Percentiles rank a stretch among this genome's conserved stretches.
Conservation (phyloP, 306 rosid species). For the Cicer pinnatifidum region DNA sequence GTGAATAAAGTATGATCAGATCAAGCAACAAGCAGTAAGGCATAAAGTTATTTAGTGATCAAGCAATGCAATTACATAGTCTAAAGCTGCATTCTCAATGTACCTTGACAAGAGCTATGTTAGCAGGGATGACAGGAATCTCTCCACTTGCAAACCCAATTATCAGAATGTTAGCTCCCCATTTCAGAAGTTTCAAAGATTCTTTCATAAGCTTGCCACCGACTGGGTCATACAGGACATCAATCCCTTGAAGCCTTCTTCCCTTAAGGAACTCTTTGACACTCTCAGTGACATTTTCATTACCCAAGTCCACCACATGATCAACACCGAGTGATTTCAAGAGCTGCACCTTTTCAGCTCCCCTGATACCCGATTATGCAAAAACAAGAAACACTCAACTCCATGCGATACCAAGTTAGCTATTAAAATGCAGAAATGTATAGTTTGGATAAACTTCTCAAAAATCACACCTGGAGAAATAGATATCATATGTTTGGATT, state of each 20-base stretch:
- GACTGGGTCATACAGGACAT: constrained; percentile 93
- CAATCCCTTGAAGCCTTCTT: constrained; percentile 83
- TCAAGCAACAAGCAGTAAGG: constrained; percentile 36
- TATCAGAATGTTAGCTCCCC: constrained; percentile 89
- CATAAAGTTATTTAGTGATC: constrained; percentile 19
- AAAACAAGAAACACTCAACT: constrained; percentile 32
- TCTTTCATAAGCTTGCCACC: constrained; percentile 91
- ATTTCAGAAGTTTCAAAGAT: constrained; percentile 70
- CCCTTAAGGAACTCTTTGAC: constrained; percentile 71
- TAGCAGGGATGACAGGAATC: constrained; percentile 86
- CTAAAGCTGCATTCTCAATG: constrained; percentile 18
- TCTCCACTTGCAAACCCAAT: constrained; percentile 98
- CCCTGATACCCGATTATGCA: constrained; percentile 58
- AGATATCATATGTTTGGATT: too few relatives aligned
- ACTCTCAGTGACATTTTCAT: constrained; percentile 65
- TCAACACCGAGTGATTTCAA: constrained; percentile 79
- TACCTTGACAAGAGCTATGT: constrained; percentile 96
- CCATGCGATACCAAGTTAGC: background rate
- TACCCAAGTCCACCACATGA: constrained; percentile 81
- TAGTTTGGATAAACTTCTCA: background rate
- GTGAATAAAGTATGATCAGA: constrained; percentile 33
- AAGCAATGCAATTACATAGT: constrained; percentile 26
- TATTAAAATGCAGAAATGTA: constrained; percentile 30
- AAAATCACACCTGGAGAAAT: background rate
- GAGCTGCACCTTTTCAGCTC: constrained; percentile 77